These are phyloP conservation scores for Choanephora cucurbitarum DNA, from an alignment of 371 early-diverging fungal genomes.

Conservation along the genomic window DNA sequence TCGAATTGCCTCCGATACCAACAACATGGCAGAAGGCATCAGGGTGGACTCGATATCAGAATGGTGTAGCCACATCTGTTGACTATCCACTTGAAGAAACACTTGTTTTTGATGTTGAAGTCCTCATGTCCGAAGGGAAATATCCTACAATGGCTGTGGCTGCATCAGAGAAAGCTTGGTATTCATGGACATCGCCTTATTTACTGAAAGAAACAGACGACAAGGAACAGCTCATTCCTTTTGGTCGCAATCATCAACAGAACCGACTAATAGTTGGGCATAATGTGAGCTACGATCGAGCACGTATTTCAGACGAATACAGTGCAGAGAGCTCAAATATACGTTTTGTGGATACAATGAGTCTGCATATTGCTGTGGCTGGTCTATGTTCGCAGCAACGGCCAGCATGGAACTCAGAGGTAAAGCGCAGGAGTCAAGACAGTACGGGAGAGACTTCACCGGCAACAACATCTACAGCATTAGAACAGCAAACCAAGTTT, in stretches of 20 bases:
- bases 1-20: conserved; percentile 57
- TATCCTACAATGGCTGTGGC: conserved; percentile 88
- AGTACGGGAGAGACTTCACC: conserved; percentile 12
- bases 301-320: conserved; percentile 89
- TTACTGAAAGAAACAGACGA: conserved; percentile 41
- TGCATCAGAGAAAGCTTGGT: conserved; percentile 78
- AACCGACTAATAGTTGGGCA: conserved; percentile 83
- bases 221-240: conserved; percentile 67
- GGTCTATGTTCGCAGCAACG: conserved; percentile 93
- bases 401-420: conserved; percentile 70
- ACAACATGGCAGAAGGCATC: conserved; percentile 56
- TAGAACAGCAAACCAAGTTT: conserved; percentile 33
- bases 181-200: conserved; percentile 90
- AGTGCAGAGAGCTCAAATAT: conserved; percentile 44
- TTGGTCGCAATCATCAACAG: conserved; percentile 35
- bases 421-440: conserved; percentile 47
- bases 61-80: conserved; percentile 46
- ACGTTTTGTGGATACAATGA: conserved; percentile 92
- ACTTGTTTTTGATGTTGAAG: conserved; percentile 92
- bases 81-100: conserved; percentile 62
- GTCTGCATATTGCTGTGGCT: conserved; percentile 88
- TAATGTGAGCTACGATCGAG: conserved; percentile 92
- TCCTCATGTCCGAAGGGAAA: conserved; percentile 63
- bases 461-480: conserved; percentile 26
- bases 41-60: conserved; percentile 89